Evolutionary conservation across 179 eudicot genomes (phyloP).

Genomic region (Corrigiola litoralis): DNA sequence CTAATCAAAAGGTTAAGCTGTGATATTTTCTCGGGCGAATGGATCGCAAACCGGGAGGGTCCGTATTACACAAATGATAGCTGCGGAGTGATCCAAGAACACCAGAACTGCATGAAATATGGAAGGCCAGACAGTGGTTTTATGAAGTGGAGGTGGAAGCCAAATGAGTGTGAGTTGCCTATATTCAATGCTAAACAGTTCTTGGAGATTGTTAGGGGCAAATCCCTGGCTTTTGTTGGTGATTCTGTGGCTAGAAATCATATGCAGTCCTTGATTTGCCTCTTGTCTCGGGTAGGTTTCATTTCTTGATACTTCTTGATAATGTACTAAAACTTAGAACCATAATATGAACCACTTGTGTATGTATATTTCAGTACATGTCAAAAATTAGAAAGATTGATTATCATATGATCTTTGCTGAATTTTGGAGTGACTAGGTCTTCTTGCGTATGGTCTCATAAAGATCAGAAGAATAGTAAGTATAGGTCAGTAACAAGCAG

Average conservation of each 20-base stretch:
- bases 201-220: conserved; percentile 49
- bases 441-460: too few relatives aligned
- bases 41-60: conserved; percentile 44
- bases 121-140: conserved; percentile 60
- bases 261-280: conserved; percentile 73
- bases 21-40: conserved; percentile 47
- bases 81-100: conserved; percentile 52
- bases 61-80: conserved; percentile 58
- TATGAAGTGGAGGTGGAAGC: conserved; percentile 77
- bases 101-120: conserved; percentile 66
- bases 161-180: conserved; percentile 57
- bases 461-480: too few relatives aligned
- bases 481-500: too few relatives aligned
- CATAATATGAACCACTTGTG: too few relatives aligned
- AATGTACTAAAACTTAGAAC: too few relatives aligned
- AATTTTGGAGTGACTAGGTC: too few relatives aligned
- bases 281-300: conserved; percentile 50
- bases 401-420: too few relatives aligned
- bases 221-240: conserved; percentile 61
- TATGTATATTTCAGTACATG: too few relatives aligned
- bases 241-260: conserved; percentile 84
- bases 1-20: conserved; percentile 16
- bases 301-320: not conserved
- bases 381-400: too few relatives aligned
- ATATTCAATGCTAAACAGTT: conserved; percentile 47